Percentiles rank a stretch among this genome's conserved stretches.
Conservation (phyloP, 331 rosid species). For the Quercus tomentella region DNA sequence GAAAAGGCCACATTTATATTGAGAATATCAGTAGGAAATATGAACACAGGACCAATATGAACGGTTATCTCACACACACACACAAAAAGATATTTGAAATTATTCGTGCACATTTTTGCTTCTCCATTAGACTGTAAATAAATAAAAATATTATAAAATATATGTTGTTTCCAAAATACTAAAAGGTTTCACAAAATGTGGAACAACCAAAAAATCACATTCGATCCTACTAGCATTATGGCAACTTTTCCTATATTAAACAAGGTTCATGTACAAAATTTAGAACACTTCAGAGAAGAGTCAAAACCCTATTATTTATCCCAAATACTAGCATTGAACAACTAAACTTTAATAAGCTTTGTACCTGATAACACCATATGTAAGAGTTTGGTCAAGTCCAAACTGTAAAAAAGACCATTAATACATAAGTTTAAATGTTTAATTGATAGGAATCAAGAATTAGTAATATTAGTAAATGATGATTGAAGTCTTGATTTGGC, state of each 20-base stretch:
- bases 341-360: slow-evolving; percentile 1
- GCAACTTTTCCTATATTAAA: not conserved
- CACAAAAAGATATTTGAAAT: not conserved
- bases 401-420: slow-evolving; percentile 52
- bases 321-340: not conserved
- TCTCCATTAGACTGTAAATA: not conserved
- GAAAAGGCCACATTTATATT: not conserved
- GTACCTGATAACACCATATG: slow-evolving; percentile 93
- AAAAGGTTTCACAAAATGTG: not conserved
- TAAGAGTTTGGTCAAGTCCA: slow-evolving; percentile 98
- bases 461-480: slow-evolving; percentile 2
- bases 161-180: not conserved
- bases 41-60: not conserved
- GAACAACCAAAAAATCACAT: not conserved
- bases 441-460: not conserved
- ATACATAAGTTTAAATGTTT: not conserved
- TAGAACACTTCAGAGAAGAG: not conserved
- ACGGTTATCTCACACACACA: not conserved
- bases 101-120: not conserved
- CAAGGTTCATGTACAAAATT: not conserved
- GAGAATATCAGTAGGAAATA: not conserved
- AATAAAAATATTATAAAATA: not conserved
- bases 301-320: not conserved
- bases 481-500: not conserved
- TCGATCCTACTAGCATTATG: not conserved